phyloP scores from a whole-genome alignment of 169 alveolate genomes.

The Hammondia hammondi region DNA sequence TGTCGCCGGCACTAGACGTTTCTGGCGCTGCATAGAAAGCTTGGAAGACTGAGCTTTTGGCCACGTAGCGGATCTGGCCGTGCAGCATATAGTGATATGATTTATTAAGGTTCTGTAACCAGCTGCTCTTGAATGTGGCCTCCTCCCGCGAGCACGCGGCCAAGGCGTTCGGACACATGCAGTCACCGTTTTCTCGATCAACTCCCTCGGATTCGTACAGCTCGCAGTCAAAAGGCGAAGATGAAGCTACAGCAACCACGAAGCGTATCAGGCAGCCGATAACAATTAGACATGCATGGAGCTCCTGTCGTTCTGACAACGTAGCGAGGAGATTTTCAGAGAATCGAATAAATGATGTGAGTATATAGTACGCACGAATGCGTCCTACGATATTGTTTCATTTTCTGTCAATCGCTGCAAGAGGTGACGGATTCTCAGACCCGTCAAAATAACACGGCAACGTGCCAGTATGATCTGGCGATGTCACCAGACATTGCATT shows the following conservation, averaged over 20 bases:
- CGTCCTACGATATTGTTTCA: too few species aligned
- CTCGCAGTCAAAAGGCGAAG: background rate
- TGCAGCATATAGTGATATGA: background rate
- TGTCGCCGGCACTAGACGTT: background rate
- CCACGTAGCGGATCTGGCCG: background rate
- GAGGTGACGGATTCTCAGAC: too few species aligned
- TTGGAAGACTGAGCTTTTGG: background rate
- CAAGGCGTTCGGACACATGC: slow-evolving; percentile 12
- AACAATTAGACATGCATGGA: too few species aligned
- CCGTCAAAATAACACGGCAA: too few species aligned
- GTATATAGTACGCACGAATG: too few species aligned
- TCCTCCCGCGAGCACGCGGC: slow-evolving; percentile 4
- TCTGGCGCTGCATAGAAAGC: background rate
- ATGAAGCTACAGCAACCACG: background rate
- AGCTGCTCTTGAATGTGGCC: background rate
- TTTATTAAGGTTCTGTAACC: background rate
- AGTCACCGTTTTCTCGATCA: background rate
- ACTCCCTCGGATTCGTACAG: background rate
- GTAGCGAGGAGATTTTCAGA: too few species aligned
- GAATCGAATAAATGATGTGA: too few species aligned
- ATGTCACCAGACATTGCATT: too few species aligned
- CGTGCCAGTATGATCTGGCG: too few species aligned
- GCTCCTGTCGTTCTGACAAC: too few species aligned
- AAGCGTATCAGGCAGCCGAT: background rate
- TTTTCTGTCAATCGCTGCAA: too few species aligned